A percentile compares a stretch with the other conserved stretches of the same genome.
phyloP scores from a whole-genome alignment of 257 asterid species.

The Solanum peruvianum region DNA sequence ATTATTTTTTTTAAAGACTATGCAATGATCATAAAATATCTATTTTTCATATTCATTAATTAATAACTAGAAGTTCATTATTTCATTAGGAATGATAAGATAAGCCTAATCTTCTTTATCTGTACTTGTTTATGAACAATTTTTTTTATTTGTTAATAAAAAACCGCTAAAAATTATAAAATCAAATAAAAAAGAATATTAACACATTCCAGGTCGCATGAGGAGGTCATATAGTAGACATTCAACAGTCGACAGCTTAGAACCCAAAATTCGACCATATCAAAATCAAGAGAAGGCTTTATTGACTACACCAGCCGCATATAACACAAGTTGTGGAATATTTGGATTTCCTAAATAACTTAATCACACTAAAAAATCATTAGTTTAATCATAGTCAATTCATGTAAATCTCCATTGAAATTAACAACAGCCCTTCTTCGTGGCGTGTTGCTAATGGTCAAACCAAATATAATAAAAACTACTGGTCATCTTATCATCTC shows the following conservation, averaged over 20 bases:
- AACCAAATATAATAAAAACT: neutral
- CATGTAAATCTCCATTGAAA: neutral
- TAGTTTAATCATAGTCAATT: neutral
- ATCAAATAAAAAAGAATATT: too few species aligned
- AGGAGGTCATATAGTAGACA: neutral
- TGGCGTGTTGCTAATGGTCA: neutral
- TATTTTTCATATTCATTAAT: neutral
- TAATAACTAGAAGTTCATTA: too few species aligned
- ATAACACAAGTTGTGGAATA: neutral
- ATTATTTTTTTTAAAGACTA: too few species aligned
- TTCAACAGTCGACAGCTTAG: neutral
- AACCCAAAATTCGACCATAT: neutral
- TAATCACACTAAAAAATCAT: neutral
- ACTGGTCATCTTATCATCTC: neutral
- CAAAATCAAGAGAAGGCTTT: neutral
- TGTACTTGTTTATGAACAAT: fast-evolving
- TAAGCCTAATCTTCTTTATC: too few species aligned
- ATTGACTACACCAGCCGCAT: neutral
- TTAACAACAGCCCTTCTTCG: neutral
- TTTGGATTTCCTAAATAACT: neutral
- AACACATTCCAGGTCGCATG: neutral
- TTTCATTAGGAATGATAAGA: too few species aligned
- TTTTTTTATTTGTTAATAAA: too few species aligned
- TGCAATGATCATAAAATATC: neutral
- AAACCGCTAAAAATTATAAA: neutral